Percentiles rank a stretch among this genome's conserved stretches.
Evolutionary conservation across 768 basidiomycete species (phyloP).

Genomic region (Mycena olivaceomarginata): DNA sequence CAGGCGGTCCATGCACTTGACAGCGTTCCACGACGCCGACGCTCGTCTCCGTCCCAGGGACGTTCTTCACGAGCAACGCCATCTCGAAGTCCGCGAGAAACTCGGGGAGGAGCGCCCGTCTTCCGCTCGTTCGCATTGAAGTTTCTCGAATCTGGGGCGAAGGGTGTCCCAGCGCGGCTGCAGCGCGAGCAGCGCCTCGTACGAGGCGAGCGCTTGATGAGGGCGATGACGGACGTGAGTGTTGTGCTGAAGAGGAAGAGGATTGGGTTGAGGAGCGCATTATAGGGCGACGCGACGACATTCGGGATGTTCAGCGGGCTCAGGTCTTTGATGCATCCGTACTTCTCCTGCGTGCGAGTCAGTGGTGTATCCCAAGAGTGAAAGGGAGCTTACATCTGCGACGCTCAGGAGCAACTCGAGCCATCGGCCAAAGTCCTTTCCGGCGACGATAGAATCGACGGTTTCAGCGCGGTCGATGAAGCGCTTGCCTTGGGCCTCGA

Average conservation of each 20-base stretch:
- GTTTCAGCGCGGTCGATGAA: constrained; percentile 84
- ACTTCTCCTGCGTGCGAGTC: constrained; percentile 69
- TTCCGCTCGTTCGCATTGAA: constrained; percentile 79
- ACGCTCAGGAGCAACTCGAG: constrained; percentile 78
- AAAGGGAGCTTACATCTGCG: constrained; percentile 72
- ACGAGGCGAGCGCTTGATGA: constrained; percentile 85
- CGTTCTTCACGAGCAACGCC: constrained; percentile 67
- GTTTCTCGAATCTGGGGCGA: constrained; percentile 65
- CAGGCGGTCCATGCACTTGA: constrained; percentile 81
- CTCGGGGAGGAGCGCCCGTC: constrained; percentile 90
- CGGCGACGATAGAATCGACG: constrained; percentile 77
- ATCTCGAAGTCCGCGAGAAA: constrained; percentile 87
- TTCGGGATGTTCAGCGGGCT: constrained; percentile 73
- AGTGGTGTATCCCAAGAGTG: constrained; percentile 8
- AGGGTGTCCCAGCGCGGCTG: constrained; percentile 83
- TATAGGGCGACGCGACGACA: constrained; percentile 75
- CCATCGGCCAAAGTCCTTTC: constrained; percentile 86
- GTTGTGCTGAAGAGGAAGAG: constrained; percentile 79
- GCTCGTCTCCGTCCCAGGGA: constrained; percentile 71
- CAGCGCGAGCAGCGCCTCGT: constrained; percentile 72
- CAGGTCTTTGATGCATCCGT: constrained; percentile 67
- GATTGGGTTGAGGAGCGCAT: constrained; percentile 78
- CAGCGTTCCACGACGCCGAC: constrained; percentile 84
- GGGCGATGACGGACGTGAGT: constrained; percentile 74
- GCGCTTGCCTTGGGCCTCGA: constrained; percentile 83